These are phyloP conservation scores for Bipolaris sorokiniana DNA, from an alignment of 2,329 filamentous ascomycete species.

Conservation along the genomic window DNA sequence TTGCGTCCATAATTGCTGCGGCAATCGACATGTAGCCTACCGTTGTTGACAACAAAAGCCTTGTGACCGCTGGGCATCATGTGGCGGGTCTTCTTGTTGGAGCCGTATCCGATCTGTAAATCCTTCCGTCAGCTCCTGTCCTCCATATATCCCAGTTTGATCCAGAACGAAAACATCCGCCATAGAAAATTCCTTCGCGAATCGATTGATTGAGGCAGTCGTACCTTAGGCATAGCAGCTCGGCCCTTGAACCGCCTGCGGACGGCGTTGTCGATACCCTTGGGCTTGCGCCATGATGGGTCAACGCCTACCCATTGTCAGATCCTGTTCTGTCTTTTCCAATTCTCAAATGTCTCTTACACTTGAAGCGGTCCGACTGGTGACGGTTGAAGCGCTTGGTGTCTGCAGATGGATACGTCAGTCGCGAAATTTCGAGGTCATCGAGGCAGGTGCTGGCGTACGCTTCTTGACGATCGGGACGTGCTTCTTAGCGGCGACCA, in stretches of 20 bases:
- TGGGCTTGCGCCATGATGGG: constrained; percentile 96
- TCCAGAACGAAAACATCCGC: background rate
- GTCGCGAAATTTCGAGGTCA: constrained; percentile 38
- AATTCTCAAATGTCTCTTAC: constrained; percentile 49
- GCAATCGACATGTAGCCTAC: constrained; percentile 24
- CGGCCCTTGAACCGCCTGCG: constrained; percentile 96
- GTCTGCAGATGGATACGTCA: constrained; percentile 62
- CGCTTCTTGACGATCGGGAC: constrained; percentile 99
- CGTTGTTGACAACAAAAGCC: constrained; percentile 98
- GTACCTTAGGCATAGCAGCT: constrained; percentile 97
- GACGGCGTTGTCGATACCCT: constrained; percentile 99
- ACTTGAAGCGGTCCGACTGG: constrained; percentile 96
- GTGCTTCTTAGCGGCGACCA: constrained; percentile 99
- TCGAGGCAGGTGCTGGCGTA: constrained; percentile 63
- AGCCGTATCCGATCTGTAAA: constrained; percentile 91
- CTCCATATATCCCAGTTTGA: constrained; percentile 2
- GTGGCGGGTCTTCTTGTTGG: constrained; percentile 99
- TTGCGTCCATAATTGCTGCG: background rate
- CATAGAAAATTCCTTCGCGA: background rate
- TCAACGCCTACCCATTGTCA: constrained; percentile 62
- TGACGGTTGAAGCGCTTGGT: constrained; percentile 95
- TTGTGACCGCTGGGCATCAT: constrained; percentile 99
- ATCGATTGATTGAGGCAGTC: constrained; percentile 42
- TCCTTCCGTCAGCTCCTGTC: constrained; percentile 38
- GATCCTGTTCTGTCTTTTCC: constrained; percentile 19